These are phyloP conservation scores for Tuber brumale DNA, from an alignment of 495 filamentous ascomycete species.

Conservation along the genomic window DNA sequence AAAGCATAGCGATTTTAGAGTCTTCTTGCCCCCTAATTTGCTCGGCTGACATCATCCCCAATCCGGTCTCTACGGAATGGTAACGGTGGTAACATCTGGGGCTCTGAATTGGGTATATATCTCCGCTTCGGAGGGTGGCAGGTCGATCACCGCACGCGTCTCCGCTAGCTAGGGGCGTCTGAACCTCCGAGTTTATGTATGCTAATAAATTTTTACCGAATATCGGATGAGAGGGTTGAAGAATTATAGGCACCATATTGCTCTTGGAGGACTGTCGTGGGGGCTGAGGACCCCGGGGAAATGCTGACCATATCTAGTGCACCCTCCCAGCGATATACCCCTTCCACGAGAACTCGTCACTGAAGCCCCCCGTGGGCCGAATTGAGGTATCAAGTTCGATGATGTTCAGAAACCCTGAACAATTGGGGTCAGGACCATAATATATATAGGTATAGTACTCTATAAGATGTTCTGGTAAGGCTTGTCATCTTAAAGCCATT, in stretches of 20 bases:
- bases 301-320: not conserved
- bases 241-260: not conserved
- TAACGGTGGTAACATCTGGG: not conserved
- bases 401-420: not conserved
- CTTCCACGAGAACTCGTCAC: not conserved
- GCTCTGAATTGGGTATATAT: not conserved
- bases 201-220: not conserved
- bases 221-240: not conserved
- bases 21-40: not conserved
- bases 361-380: not conserved
- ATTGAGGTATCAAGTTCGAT: not conserved
- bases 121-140: not conserved
- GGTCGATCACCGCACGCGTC: not conserved
- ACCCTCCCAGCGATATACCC: not conserved
- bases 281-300: not conserved
- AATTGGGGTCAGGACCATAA: not conserved
- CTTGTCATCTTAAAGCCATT: not conserved
- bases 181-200: not conserved
- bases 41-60: not conserved
- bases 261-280: not conserved
- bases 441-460: not conserved
- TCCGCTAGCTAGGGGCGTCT: not conserved
- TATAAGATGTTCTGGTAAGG: not conserved
- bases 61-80: not conserved
- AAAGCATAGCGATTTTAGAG: not conserved